A percentile compares a stretch with the other conserved stretches of the same genome.
These are phyloP conservation scores for Kwoniella dejecticola DNA, from an alignment of 768 basidiomycete species.

Conservation along the genomic window DNA sequence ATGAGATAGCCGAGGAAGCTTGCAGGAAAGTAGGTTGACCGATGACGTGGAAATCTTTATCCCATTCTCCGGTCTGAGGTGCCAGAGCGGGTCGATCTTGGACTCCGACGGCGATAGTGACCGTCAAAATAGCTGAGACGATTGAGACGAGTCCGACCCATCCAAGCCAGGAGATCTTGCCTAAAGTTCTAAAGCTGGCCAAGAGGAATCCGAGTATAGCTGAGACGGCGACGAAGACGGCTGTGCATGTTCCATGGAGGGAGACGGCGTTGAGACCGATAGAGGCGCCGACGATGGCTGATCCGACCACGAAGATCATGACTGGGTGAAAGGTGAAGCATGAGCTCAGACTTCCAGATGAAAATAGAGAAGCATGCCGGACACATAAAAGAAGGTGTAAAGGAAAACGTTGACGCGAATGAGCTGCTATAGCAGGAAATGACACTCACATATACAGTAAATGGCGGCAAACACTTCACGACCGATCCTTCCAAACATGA, in stretches of 20 bases:
- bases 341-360: constrained; percentile 3
- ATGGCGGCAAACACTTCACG: constrained; percentile 26
- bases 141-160: constrained; percentile 43
- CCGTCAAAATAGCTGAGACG: constrained; percentile 37
- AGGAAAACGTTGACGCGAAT: no score
- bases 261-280: constrained; percentile 55
- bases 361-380: background rate
- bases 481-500: constrained; percentile 23
- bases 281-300: constrained; percentile 29
- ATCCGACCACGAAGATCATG: constrained; percentile 42
- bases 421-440: no score
- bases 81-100: constrained; percentile 39
- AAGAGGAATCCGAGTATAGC: constrained; percentile 40
- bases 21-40: constrained; percentile 33
- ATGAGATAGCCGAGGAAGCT: constrained; percentile 52
- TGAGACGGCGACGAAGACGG: constrained; percentile 53
- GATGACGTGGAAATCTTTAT: constrained; percentile 17
- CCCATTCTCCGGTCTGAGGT: constrained; percentile 23
- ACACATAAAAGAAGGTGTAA: background rate
- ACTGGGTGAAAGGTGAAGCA: constrained; percentile 2
- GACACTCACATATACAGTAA: constrained; percentile 32
- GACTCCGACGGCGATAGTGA: constrained; percentile 42
- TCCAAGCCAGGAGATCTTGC: constrained; percentile 50
- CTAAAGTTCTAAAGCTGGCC: constrained; percentile 50
- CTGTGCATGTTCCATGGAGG: constrained; percentile 55